Evolutionary conservation across 2,329 filamentous ascomycete genomes (phyloP).

Genomic region (Diaporthe sp.): DNA sequence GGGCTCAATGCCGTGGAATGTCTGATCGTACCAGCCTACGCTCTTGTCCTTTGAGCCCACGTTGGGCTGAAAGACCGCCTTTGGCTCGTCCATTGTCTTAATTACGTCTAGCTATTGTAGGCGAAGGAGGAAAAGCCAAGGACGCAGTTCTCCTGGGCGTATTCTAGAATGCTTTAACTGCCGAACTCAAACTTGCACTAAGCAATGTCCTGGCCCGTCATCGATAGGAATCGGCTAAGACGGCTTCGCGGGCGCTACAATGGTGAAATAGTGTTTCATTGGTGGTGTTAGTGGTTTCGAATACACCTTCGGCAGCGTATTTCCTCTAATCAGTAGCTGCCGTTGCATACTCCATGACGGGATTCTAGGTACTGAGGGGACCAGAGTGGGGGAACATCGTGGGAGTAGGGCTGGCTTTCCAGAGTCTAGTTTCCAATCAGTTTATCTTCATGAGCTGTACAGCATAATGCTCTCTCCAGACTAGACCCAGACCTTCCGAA

Average conservation of each 20-base stretch:
- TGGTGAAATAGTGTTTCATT: neutral
- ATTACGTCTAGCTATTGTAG: neutral
- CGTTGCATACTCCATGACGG: neutral
- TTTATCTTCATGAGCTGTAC: neutral
- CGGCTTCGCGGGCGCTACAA: neutral
- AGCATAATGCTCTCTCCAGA: neutral
- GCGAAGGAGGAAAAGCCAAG: neutral
- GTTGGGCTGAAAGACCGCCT: neutral
- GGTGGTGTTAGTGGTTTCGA: conserved; percentile 17
- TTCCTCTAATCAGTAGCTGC: conserved; percentile 9
- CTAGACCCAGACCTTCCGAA: too few relatives aligned
- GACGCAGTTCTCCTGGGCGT: neutral
- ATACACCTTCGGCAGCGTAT: neutral
- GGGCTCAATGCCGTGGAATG: neutral
- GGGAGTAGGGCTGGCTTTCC: too few relatives aligned
- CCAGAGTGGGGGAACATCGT: neutral
- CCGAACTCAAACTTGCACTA: neutral
- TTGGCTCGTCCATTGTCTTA: conserved; percentile 3
- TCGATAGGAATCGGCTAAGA: conserved; percentile 2
- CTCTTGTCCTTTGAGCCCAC: conserved; percentile 23
- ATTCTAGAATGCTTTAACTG: neutral
- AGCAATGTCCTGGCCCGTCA: neutral
- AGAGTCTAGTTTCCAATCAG: neutral
- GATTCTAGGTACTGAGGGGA: neutral
- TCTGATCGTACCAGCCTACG: conserved; percentile 32